Evolutionary conservation across 495 filamentous ascomycete genomes (phyloP).

Genomic region (Daldinia childiae): DNA sequence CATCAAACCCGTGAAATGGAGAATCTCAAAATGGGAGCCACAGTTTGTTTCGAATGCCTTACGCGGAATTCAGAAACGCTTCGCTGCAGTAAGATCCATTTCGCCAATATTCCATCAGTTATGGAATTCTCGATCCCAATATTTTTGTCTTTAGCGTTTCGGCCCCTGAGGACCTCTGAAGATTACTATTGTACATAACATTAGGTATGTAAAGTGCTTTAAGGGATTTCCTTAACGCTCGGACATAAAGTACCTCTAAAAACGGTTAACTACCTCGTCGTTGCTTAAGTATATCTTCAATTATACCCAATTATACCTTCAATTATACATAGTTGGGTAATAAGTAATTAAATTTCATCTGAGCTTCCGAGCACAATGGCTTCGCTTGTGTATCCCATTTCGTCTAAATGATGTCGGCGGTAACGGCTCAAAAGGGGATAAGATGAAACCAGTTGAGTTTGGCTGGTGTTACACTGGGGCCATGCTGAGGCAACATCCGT

Average conservation of each 20-base stretch:
- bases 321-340: no score
- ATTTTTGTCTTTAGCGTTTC: constrained; percentile 1
- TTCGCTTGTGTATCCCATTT: constrained; percentile 26
- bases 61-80: constrained; percentile 27
- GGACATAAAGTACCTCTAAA: constrained; percentile 8
- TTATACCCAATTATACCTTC: background rate
- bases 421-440: constrained; percentile 24
- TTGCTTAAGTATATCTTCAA: constrained; percentile 12
- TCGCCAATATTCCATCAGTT: background rate
- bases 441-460: constrained; percentile 47
- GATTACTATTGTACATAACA: constrained; percentile 1
- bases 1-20: background rate
- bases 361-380: constrained; percentile 6
- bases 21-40: background rate
- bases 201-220: background rate
- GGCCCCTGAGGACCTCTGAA: constrained; percentile 1
- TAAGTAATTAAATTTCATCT: background rate
- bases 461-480: constrained; percentile 42
- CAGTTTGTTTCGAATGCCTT: constrained; percentile 19
- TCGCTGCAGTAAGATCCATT: constrained; percentile 11
- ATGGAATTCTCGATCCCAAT: background rate
- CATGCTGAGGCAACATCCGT: constrained; percentile 48
- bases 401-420: constrained; percentile 19
- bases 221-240: constrained; percentile 3
- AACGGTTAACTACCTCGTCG: background rate